Conservation (phyloP, 176 grass and related monocot genomes). For the Oryza australiensis region DNA sequence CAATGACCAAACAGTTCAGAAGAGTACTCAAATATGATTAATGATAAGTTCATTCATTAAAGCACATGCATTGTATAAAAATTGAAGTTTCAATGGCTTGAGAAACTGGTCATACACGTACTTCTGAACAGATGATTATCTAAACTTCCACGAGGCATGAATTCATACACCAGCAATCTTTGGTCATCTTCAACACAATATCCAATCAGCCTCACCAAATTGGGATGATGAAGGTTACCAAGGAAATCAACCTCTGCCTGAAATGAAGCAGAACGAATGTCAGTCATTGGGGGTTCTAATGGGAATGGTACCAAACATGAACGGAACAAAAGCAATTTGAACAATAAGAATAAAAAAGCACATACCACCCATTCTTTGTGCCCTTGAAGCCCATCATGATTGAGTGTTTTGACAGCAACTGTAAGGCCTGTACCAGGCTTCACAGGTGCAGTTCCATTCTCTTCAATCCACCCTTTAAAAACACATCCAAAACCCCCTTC, state of each 20-base stretch:
- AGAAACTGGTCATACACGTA: constrained; percentile 44
- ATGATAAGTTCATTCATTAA: neutral
- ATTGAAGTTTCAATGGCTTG: neutral
- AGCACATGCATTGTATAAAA: neutral
- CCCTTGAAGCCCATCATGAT: constrained; percentile 92
- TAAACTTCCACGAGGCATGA: constrained; percentile 86
- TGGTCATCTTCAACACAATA: constrained; percentile 94
- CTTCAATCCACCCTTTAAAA: constrained; percentile 91
- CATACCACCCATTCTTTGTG: constrained; percentile 92
- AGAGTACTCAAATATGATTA: constrained; percentile 1
- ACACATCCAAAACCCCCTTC: constrained; percentile 92
- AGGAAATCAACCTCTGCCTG: constrained; percentile 91
- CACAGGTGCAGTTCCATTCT: constrained; percentile 83
- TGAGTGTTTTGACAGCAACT: constrained; percentile 91
- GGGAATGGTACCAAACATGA: neutral
- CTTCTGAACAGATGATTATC: constrained; percentile 92
- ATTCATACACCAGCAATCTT: constrained; percentile 86
- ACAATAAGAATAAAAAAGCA: constrained; percentile 10
- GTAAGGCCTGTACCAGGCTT: constrained; percentile 90
- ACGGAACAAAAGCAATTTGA: constrained; percentile 19
- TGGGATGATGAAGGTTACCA: constrained; percentile 74
- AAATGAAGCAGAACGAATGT: constrained; percentile 10
- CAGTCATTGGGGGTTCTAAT: constrained; percentile 6
- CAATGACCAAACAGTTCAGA: constrained; percentile 12
- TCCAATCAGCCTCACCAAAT: constrained; percentile 78